These are phyloP conservation scores for Drechslerella coelobrocha DNA, from an alignment of 2,329 filamentous ascomycete species.

Conservation along the genomic window DNA sequence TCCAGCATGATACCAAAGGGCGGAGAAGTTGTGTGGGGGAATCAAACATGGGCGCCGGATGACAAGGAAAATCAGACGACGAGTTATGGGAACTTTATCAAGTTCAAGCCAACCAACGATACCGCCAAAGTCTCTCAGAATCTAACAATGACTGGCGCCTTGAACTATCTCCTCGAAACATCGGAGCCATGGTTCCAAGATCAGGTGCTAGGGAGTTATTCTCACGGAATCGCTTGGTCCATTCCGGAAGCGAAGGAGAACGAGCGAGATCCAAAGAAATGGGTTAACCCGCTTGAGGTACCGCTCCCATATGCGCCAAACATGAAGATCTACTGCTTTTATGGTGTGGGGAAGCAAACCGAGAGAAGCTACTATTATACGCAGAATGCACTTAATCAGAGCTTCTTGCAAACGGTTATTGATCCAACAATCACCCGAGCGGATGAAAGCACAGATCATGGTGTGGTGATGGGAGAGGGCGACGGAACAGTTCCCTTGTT, in stretches of 20 bases:
- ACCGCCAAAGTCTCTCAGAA: slow-evolving; percentile 69
- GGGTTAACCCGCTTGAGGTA: slow-evolving; percentile 93
- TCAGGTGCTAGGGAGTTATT: slow-evolving; percentile 77
- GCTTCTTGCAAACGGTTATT: slow-evolving; percentile 60
- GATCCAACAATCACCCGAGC: slow-evolving; percentile 63
- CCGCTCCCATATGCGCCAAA: slow-evolving; percentile 84
- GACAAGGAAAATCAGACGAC: slow-evolving; percentile 75
- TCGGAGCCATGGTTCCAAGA: slow-evolving; percentile 85
- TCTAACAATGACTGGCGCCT: slow-evolving; percentile 77
- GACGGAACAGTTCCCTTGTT: slow-evolving; percentile 96
- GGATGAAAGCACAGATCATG: slow-evolving; percentile 69
- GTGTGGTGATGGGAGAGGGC: slow-evolving; percentile 93
- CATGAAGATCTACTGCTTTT: slow-evolving; percentile 97
- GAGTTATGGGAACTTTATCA: slow-evolving; percentile 81
- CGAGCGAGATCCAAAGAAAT: slow-evolving; percentile 77
- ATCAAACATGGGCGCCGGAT: slow-evolving; percentile 71
- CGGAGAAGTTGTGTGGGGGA: slow-evolving; percentile 93
- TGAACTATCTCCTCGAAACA: slow-evolving; percentile 78
- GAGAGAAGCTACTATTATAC: slow-evolving; percentile 91
- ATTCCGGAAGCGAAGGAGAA: slow-evolving; percentile 62
- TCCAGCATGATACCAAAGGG: slow-evolving; percentile 91
- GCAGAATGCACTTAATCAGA: slow-evolving; percentile 34
- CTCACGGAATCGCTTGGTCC: slow-evolving; percentile 76
- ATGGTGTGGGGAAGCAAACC: slow-evolving; percentile 83
- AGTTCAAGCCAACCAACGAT: slow-evolving; percentile 75